These are phyloP conservation scores for Oryza coarctata DNA, from an alignment of 176 grass and related monocot genomes.

Conservation along the genomic window DNA sequence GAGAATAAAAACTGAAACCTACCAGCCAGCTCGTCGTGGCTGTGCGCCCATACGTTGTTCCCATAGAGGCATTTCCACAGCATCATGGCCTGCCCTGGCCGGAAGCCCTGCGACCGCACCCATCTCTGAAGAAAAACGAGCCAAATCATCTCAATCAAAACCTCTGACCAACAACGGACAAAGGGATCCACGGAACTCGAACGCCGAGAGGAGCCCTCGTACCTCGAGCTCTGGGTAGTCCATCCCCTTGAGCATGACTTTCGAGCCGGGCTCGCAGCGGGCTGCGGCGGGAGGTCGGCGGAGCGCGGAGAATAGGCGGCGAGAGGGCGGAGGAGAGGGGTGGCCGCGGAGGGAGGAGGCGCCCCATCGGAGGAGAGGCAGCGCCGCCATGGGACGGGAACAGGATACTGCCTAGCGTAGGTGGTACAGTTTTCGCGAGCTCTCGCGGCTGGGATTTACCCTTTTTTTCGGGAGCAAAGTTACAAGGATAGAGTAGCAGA, in stretches of 20 bases:
- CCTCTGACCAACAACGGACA: neutral
- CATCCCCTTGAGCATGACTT: constrained; percentile 77
- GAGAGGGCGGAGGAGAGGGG: constrained; percentile 7
- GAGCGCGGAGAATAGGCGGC: constrained; percentile 44
- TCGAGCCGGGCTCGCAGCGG: constrained; percentile 42
- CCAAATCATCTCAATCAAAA: constrained; percentile 14
- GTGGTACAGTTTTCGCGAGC: neutral
- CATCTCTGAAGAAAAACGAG: constrained; percentile 51
- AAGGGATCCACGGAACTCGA: constrained; percentile 4
- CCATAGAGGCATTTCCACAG: constrained; percentile 95
- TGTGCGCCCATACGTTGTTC: constrained; percentile 76
- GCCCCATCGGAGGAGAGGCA: constrained; percentile 67
- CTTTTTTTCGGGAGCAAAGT: neutral
- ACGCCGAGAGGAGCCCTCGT: constrained; percentile 11
- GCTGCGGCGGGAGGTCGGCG: constrained; percentile 21
- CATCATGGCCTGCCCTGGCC: constrained; percentile 88
- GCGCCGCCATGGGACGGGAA: constrained; percentile 46
- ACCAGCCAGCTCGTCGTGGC: constrained; percentile 72
- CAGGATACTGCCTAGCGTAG: no score
- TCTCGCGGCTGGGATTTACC: neutral
- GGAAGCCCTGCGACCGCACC: constrained; percentile 84
- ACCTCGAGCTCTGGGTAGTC: constrained; percentile 90
- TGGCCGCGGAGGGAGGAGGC: constrained; percentile 41
- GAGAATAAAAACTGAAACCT: neutral
- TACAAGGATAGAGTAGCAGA: constrained; percentile 11